A percentile compares a stretch with the other conserved stretches of the same genome.
phyloP scores from a whole-genome alignment of 495 filamentous ascomycete genomes.

The Jackrogersella multiformis region DNA sequence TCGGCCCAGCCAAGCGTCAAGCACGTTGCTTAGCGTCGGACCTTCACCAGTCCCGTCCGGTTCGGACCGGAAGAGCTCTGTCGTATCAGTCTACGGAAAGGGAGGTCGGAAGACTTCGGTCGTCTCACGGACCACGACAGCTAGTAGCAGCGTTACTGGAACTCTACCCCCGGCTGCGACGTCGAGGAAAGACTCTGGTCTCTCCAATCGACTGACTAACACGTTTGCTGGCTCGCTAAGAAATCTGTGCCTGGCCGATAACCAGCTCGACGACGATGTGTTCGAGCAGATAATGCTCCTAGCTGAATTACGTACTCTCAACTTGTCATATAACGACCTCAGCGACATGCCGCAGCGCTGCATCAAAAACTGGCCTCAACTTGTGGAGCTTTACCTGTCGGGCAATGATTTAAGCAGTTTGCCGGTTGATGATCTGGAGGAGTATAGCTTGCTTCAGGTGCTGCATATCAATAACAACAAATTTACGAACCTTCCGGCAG shows the following conservation, averaged over 20 bases:
- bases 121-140: conserved; percentile 69
- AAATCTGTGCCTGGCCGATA: conserved; percentile 90
- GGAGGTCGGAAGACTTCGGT: conserved; percentile 84
- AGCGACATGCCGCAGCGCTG: conserved; percentile 90
- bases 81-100: conserved; percentile 79
- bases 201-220: conserved; percentile 74
- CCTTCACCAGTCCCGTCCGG: conserved; percentile 70
- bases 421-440: conserved; percentile 93
- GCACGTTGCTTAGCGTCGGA: conserved; percentile 75
- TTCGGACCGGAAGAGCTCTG: conserved; percentile 77
- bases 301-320: conserved; percentile 85
- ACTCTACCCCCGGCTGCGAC: conserved; percentile 63
- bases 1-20: conserved; percentile 85
- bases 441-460: conserved; percentile 82
- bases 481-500: conserved; percentile 94
- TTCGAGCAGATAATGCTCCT: conserved; percentile 89
- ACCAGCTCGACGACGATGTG: conserved; percentile 89
- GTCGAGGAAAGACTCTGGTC: conserved; percentile 84
- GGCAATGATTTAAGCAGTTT: conserved; percentile 92
- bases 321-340: conserved; percentile 93
- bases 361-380: conserved; percentile 83
- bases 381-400: conserved; percentile 93
- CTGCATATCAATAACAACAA: conserved; percentile 97
- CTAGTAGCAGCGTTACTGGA: conserved; percentile 49
- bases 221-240: conserved; percentile 88